Evolutionary conservation across 2,329 filamentous ascomycete genomes (phyloP), one percentile per base, ranked within the genome.

Genomic region (Chaetothyriales sp.): DNA sequence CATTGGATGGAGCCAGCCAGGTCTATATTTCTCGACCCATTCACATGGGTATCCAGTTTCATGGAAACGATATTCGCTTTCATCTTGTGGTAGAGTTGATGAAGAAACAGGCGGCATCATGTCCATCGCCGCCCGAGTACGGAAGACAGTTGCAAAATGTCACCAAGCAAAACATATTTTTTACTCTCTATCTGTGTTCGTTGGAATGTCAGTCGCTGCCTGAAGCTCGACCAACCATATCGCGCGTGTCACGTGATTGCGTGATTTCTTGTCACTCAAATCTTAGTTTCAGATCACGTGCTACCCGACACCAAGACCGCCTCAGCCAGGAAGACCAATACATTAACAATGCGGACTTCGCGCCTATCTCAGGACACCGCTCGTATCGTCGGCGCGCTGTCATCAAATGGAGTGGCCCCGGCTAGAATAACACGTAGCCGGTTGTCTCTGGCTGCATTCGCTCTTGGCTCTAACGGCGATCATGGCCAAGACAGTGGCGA

Each of bases 301-400:
- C 22, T 3, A 25, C 3, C 3, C 22, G 22, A 25, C 6, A 25
- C 22, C 22, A 25, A 25, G 3, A 25, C 22, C 22, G 6, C 22
- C 22, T 39, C 32, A 15, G 15, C 32, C 3, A 15, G 10, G 32
- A 39, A 39, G 10, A 15, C 3, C 10, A 39, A 20, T 5, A 7
- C 12, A 19, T 20, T 45, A n/a, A 44, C 22, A 10, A 81, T 80
- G 78, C 70, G 74, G 43, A 76, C 77, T 3, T 81, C 79, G 7
- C 70, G 73, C 43, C 65, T 79, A 49, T 79, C 78, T 7, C 72
- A 72, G 59, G 78, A 82, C 25, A 77, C 79, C 0, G 66, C 76
- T 3, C 77, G 73, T 54, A 64, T 80, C n/a, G 67, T 80, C 46
- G 70, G 74, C 56, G 64, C 68, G 5, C 59, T 72, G n/a, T 68